Base-by-base conservation (phyloP, 305 asterid species). In the Withania somnifera region DNA sequence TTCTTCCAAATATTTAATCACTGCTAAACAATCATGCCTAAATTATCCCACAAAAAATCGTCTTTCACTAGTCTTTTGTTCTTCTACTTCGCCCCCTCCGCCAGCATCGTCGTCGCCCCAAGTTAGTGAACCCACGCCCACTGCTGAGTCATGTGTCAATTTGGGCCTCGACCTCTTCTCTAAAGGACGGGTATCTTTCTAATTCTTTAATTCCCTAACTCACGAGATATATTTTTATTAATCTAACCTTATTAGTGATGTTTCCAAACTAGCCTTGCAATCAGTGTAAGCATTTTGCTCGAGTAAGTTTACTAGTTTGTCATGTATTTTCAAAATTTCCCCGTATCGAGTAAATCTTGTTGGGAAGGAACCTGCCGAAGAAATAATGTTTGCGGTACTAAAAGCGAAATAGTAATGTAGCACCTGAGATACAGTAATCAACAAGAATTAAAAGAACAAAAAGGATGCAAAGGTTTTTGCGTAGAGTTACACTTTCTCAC, bases 81-180 rank as follows among this genome's bases (percentile, higher is more conserved):
- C 97, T 52, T 90, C 88, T 34, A 75, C 87, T 38, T 73, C 94
- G 3, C 47, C 86, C 26, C 60, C 86, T 8, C 82, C 90, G 28
- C 77, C 88, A 0, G 45, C 91, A 50, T 88, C 94, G 78, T 28
- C 91, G 57, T 87, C 92, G 80, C 83, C 96, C 78, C 93, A 90
- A 87, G 83, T 84, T 34, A 79, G 85, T 60, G 84, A 84, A 14
- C 71, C 87, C 17, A 80, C 77, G 7, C 60, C 91, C 36, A 95
- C 97, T 26, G 97, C 98, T 2, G 98, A 93, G 83, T 93, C 97
- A 42, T 93, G 98, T 85, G 89, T 95, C 80, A 95, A 95, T 69
- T 67, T 89, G 79, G 99, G 99, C 7, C 98, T 95, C 67, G 84
- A 94, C 13, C 92, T 92, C 63, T 94, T 94, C 80, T 86, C 98